Conservation (phyloP, 331 rosid genomes). For the Pyrus hybrid region DNA sequence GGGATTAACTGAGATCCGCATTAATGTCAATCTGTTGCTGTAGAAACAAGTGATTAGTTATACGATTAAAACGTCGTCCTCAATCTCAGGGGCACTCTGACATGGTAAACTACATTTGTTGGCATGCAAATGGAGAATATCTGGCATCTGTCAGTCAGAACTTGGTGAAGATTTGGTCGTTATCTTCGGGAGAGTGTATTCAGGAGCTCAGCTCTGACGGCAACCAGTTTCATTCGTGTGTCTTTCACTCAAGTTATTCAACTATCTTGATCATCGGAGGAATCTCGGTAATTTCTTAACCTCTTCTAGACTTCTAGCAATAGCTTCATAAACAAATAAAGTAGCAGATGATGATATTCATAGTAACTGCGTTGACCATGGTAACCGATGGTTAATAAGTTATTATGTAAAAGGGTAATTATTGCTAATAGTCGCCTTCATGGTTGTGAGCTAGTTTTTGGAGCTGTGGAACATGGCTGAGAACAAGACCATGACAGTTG, state of each 20-base stretch:
- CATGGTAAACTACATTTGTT: conserved; percentile 53
- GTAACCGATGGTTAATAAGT: too few species aligned
- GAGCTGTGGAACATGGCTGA: conserved; percentile 88
- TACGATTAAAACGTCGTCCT: not conserved
- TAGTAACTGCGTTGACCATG: too few species aligned
- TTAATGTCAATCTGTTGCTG: not conserved
- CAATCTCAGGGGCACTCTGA: conserved; percentile 57
- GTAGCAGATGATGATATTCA: too few species aligned
- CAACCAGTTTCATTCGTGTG: conserved; percentile 61
- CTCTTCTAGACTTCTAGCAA: not conserved
- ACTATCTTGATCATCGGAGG: conserved; percentile 75
- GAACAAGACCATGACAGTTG: conserved; percentile 64
- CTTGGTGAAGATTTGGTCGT: conserved; percentile 67
- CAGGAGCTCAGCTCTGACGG: conserved; percentile 69
- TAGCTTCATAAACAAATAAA: too few species aligned
- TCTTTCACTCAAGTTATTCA: conserved; percentile 81
- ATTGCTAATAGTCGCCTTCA: not conserved
- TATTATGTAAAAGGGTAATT: not conserved
- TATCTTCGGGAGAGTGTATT: conserved; percentile 60
- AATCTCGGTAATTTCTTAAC: conserved; percentile 13
- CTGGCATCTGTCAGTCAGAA: conserved; percentile 76
- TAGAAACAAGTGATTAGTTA: not conserved
- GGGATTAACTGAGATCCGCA: not conserved
- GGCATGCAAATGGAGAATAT: conserved; percentile 74
- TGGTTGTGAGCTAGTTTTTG: conserved; percentile 43